Percentiles rank a stretch among this genome's conserved stretches.
These are phyloP conservation scores for Metschnikowia drakensbergensis DNA, from an alignment of 805 yeast genomes.

Conservation along the genomic window DNA sequence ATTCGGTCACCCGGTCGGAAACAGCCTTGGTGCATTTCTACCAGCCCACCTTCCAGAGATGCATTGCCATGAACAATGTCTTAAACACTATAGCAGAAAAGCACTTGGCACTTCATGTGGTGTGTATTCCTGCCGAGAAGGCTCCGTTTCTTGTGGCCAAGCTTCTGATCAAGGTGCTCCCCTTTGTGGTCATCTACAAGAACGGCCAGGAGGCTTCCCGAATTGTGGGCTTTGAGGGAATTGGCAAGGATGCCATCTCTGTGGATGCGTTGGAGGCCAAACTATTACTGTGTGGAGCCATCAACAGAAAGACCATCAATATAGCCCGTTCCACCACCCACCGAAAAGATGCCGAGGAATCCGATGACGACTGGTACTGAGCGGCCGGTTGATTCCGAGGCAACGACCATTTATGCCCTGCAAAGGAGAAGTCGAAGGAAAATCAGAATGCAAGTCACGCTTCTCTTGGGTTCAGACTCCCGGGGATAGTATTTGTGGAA, in stretches of 20 bases:
- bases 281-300: conserved; percentile 22
- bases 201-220: conserved; percentile 57
- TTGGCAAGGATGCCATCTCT: conserved; percentile 47
- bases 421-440: background rate
- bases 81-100: conserved; percentile 46
- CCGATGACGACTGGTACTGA: conserved; percentile 17
- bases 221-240: conserved; percentile 65
- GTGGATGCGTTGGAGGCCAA: conserved; percentile 45
- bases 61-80: conserved; percentile 54
- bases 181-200: conserved; percentile 61
- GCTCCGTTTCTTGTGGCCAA: conserved; percentile 72
- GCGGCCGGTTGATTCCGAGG: no score
- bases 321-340: conserved; percentile 17
- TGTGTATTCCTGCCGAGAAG: conserved; percentile 53
- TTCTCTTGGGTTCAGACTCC: background rate
- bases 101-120: conserved; percentile 53
- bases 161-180: conserved; percentile 62
- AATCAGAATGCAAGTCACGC: background rate
- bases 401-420: background rate
- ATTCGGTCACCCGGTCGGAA: conserved; percentile 41
- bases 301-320: conserved; percentile 32
- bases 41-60: conserved; percentile 57
- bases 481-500: background rate
- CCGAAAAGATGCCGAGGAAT: conserved; percentile 30
- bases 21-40: conserved; percentile 53